Conservation (phyloP, 441 rosid genomes). For the Pelargonium hybrid region DNA sequence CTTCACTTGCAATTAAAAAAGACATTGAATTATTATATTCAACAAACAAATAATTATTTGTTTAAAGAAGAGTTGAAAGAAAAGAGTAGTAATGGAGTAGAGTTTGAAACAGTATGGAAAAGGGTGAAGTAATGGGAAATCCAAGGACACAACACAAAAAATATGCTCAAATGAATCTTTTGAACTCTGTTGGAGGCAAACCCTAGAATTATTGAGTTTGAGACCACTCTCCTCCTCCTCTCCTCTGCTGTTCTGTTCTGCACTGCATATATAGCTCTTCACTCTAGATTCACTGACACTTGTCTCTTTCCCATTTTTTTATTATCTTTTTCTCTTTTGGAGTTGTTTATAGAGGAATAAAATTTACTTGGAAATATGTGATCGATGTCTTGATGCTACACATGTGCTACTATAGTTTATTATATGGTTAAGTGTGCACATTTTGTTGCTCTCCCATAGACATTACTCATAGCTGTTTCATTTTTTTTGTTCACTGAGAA, state of each 20-base stretch:
- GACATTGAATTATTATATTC: too few relatives aligned
- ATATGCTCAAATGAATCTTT: slow-evolving; percentile 12
- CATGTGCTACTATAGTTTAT: too few relatives aligned
- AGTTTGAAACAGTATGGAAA: not conserved
- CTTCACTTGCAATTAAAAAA: too few relatives aligned
- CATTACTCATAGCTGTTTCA: too few relatives aligned
- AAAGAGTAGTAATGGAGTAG: too few relatives aligned
- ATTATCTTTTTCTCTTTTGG: not conserved
- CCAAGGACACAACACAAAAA: not conserved
- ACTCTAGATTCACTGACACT: slow-evolving; percentile 5
- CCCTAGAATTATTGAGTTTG: slow-evolving; percentile 18
- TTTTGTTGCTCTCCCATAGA: too few relatives aligned
- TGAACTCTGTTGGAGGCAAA: slow-evolving; percentile 22
- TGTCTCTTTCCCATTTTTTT: slow-evolving; percentile 14
- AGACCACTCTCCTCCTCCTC: not conserved
- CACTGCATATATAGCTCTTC: too few relatives aligned
- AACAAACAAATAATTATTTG: not conserved
- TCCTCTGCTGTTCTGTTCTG: not conserved
- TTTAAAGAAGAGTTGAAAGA: not conserved
- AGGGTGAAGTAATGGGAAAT: not conserved
- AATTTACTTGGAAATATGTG: too few relatives aligned
- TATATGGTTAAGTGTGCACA: too few relatives aligned
- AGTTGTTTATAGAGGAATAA: not conserved
- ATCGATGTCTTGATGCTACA: too few relatives aligned
- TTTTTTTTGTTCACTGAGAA: too few relatives aligned